A percentile compares a stretch with the other conserved stretches of the same genome.
Conservation (phyloP, 805 yeast species). For the Diddensiella transvaalensis region DNA sequence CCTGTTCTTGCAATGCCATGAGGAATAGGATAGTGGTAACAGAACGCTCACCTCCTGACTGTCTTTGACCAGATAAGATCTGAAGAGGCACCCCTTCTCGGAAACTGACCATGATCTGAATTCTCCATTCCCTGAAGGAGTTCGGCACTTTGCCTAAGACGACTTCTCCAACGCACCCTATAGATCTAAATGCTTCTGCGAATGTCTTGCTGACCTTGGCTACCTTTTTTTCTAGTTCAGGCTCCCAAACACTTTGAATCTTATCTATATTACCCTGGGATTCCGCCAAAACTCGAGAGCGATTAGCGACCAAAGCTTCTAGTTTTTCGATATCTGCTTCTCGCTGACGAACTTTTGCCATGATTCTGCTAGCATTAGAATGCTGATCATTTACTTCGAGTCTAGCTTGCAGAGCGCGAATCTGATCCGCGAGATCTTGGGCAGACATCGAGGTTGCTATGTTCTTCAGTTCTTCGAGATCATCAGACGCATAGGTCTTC, state of each 20-base stretch:
- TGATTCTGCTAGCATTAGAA: constrained; percentile 4
- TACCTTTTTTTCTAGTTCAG: constrained; percentile 52
- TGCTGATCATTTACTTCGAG: constrained; percentile 3
- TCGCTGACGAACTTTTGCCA: constrained; percentile 42
- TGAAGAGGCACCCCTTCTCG: constrained; percentile 64
- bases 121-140: constrained; percentile 69
- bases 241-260: constrained; percentile 55
- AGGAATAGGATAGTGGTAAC: constrained; percentile 89
- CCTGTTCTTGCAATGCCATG: constrained; percentile 83
- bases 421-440: not conserved
- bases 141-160: constrained; percentile 46
- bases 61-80: constrained; percentile 77
- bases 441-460: not conserved
- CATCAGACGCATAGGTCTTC: constrained; percentile 3
- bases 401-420: not conserved
- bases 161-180: constrained; percentile 88
- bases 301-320: constrained; percentile 17
- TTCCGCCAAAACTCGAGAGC: constrained; percentile 19
- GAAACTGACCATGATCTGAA: constrained; percentile 81
- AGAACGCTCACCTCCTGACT: constrained; percentile 97
- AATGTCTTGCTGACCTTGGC: constrained; percentile 59
- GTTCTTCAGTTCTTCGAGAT: not conserved
- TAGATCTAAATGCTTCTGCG: constrained; percentile 59
- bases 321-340: constrained; percentile 38
- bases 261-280: constrained; percentile 38